Percentiles rank a stretch among this genome's conserved stretches.
Conservation (phyloP, 2,329 filamentous ascomycete genomes). For the Colletotrichum gloeosporioides region DNA sequence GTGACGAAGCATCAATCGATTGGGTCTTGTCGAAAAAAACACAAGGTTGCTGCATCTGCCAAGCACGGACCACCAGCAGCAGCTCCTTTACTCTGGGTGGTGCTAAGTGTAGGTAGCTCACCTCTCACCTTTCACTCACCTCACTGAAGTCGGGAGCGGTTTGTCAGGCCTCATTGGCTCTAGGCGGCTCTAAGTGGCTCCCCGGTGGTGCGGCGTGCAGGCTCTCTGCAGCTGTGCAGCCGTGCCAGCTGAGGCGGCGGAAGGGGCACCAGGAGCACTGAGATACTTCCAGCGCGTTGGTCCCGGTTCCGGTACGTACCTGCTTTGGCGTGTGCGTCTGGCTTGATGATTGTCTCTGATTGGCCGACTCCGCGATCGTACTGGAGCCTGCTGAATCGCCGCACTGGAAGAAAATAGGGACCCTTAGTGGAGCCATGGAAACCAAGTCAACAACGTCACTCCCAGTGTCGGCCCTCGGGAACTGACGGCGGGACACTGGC, state of each 20-base stretch:
- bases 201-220: neutral
- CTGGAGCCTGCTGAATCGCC: constrained; percentile 11
- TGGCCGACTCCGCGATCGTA: constrained; percentile 13
- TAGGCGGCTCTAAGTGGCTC: neutral
- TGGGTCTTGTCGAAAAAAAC: constrained; percentile 33
- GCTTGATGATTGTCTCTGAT: neutral
- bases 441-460: constrained; percentile 25
- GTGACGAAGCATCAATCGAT: constrained; percentile 30
- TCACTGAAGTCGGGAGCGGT: neutral
- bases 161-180: neutral
- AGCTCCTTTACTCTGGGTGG: constrained; percentile 1
- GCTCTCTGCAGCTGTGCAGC: constrained; percentile 5
- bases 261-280: constrained; percentile 3
- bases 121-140: neutral
- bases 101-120: neutral
- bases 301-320: constrained; percentile 1
- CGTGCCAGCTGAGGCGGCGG: constrained; percentile 17
- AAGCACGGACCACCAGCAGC: constrained; percentile 36
- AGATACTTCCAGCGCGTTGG: neutral
- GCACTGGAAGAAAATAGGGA: constrained; percentile 14
- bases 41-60: constrained; percentile 34
- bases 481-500: neutral
- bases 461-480: constrained; percentile 1
- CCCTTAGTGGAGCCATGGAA: constrained; percentile 15
- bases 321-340: neutral